Conservation (phyloP, 2,329 filamentous ascomycete species). For the Colletotrichum tabaci region DNA sequence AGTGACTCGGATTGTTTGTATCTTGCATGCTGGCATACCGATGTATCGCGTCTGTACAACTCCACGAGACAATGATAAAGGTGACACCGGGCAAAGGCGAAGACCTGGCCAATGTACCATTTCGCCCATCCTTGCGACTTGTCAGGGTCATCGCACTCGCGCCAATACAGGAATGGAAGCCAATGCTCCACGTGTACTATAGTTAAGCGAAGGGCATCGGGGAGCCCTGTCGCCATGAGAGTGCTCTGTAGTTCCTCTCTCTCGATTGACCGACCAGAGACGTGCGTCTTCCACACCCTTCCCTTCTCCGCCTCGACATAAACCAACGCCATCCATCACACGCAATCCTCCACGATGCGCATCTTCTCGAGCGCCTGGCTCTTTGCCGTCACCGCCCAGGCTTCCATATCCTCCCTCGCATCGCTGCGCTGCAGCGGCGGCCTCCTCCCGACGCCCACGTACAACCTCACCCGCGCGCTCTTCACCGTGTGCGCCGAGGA, state of each 20-base stretch:
- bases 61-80: too few relatives aligned
- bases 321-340: neutral
- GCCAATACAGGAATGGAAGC: neutral
- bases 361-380: neutral
- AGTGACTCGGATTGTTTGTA: too few relatives aligned
- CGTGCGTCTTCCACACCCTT: neutral
- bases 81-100: neutral
- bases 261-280: too few relatives aligned
- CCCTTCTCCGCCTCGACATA: neutral
- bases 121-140: neutral
- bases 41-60: too few relatives aligned
- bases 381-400: neutral
- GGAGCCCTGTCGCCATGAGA: too few relatives aligned
- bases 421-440: conserved; percentile 1
- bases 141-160: neutral
- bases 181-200: neutral
- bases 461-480: neutral
- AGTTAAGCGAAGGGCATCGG: neutral
- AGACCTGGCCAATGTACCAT: neutral
- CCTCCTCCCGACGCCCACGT: neutral
- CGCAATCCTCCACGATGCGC: neutral
- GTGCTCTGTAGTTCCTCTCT: too few relatives aligned
- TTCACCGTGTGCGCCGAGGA: conserved; percentile 8
- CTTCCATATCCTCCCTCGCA: neutral
- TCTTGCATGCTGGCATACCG: too few relatives aligned